phyloP scores from a whole-genome alignment of 1,284 basidiomycete species.

The Ceratobasidium papillatum region DNA sequence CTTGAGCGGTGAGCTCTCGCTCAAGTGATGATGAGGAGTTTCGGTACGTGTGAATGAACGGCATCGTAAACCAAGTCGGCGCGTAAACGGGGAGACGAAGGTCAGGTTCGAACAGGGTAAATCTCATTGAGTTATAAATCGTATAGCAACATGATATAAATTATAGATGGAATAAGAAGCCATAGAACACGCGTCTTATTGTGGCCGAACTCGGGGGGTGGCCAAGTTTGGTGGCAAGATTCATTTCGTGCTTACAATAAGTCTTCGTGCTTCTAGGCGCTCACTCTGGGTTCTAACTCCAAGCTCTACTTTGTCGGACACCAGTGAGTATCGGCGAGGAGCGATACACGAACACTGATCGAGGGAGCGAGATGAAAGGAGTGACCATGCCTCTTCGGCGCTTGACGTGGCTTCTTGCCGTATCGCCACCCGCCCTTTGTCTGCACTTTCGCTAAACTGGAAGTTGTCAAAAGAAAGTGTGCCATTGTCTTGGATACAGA shows the following conservation, averaged over 20 bases:
- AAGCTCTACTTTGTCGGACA: background rate
- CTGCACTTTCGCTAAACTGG: background rate
- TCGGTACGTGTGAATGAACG: background rate
- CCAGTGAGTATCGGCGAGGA: background rate
- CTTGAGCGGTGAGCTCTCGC: too few relatives aligned
- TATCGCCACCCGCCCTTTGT: slow-evolving; percentile 25
- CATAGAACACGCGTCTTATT: background rate
- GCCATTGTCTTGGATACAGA: slow-evolving; percentile 32
- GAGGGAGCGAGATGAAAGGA: slow-evolving; percentile 35
- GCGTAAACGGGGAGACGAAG: too few relatives aligned
- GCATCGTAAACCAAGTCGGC: too few relatives aligned
- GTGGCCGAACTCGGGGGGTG: background rate
- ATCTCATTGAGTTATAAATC: background rate
- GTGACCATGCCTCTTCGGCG: slow-evolving; percentile 13
- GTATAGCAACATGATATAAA: too few relatives aligned
- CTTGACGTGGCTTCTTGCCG: background rate
- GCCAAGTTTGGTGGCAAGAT: background rate
- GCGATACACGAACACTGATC: background rate
- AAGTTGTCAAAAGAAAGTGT: slow-evolving; percentile 4
- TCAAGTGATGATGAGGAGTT: background rate
- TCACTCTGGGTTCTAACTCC: background rate
- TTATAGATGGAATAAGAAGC: background rate
- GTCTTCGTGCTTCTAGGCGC: background rate
- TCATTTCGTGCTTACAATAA: background rate
- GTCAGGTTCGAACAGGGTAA: background rate